Evolutionary conservation across 495 filamentous ascomycete genomes (phyloP), one percentile per base, ranked within the genome.

Genomic region (Articulospora tetracladia): DNA sequence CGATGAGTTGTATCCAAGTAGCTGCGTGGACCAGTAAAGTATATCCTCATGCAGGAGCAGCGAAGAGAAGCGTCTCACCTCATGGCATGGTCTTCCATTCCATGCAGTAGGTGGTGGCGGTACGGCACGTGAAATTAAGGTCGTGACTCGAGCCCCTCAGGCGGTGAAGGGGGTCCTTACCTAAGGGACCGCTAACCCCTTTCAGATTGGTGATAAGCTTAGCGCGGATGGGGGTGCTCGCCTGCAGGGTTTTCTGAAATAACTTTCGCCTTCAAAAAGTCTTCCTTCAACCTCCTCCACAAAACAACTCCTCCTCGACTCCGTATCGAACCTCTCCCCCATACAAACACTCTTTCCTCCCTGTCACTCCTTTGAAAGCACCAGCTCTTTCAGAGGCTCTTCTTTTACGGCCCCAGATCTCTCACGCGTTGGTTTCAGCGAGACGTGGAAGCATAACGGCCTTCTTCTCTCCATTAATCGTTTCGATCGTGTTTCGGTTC

Each of bases 301-400:
- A 15, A 7, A 11, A 44, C 39, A 44, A 15, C 60, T 26, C 19
- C 57, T 57, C 61, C 58, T 65, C 61, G 23, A 48, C 26, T 51
- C 27, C 19, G 25, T 55, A 39, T 32, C 39, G 13, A 20, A 12
- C 59, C 36, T 34, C 47, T 34, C 47, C 47, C 22, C 28, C n/a
- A 55, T 22, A 2, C 51, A 63, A 39, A 58, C 58, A 34, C 25
- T 53, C 34, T 59, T 62, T 55, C 62, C 64, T 62, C 53, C 60
- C 60, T 66, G 58, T 60, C 55, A 64, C 72, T 71, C 68, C 69
- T 73, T 76, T 72, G 71, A 72, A 75, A 70, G 69, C 30, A 36
- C 17, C 72, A 69, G 61, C 59, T 72, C 69, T 72, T 74, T 71
- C 69, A 74, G 74, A 73, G 74, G 72, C 69, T 68, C 60, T 69